These are phyloP conservation scores for Lenwebbia sp. DNA, from an alignment of 345 rosid genomes.

Conservation along the genomic window DNA sequence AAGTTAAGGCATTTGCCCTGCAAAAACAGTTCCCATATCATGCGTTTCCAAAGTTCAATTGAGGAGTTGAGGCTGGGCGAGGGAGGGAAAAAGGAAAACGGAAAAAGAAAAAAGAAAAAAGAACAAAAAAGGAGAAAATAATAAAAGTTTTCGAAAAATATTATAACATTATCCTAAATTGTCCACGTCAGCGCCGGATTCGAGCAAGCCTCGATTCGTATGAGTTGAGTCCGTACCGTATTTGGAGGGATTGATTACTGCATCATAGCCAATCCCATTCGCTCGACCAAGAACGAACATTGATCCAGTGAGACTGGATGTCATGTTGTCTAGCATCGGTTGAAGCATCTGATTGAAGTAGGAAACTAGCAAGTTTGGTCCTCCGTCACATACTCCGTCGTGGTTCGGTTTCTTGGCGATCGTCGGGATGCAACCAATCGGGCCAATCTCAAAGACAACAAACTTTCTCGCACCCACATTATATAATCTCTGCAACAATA, in stretches of 20 bases:
- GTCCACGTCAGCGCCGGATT: no score
- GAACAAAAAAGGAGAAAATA: no score
- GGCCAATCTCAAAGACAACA: constrained; percentile 30
- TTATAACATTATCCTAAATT: no score
- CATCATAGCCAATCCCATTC: constrained; percentile 19
- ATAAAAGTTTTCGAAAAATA: no score
- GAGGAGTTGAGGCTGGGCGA: no score
- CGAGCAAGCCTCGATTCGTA: background rate
- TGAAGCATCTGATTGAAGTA: constrained; percentile 20
- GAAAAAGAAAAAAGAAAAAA: no score
- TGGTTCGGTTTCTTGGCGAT: constrained; percentile 5
- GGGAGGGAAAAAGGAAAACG: no score
- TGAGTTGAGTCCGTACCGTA: constrained; percentile 10
- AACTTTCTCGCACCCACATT: constrained; percentile 29
- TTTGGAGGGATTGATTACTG: constrained; percentile 16
- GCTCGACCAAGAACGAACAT: constrained; percentile 13
- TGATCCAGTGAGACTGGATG: constrained; percentile 13
- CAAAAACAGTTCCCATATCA: background rate
- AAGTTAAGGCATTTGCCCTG: constrained; percentile 36
- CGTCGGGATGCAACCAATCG: constrained; percentile 33
- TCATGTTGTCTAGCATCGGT: constrained; percentile 12
- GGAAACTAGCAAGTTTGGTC: constrained; percentile 10
- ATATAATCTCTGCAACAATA: constrained; percentile 15
- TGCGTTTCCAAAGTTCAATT: background rate
- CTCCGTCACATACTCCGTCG: constrained; percentile 18